Conservation (phyloP, 768 basidiomycete species). For the Suillus discolor region DNA sequence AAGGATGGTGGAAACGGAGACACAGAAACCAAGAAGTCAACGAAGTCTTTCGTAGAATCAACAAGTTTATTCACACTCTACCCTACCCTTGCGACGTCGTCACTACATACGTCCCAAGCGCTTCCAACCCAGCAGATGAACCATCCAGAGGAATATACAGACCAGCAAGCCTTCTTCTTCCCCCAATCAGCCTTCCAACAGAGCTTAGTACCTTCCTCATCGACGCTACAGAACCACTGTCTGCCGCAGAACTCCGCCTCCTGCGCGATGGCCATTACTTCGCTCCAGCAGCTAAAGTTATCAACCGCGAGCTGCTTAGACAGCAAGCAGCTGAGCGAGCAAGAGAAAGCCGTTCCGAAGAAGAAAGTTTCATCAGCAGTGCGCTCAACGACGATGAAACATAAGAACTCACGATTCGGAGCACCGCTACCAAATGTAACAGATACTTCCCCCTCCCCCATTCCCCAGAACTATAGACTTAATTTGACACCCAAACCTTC, state of each 20-base stretch:
- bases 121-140: constrained; percentile 10
- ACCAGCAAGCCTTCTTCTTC: constrained; percentile 13
- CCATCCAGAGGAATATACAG: constrained; percentile 13
- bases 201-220: constrained; percentile 15
- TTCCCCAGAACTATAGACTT: constrained; percentile 8
- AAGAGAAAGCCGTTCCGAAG: not conserved
- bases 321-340: not conserved
- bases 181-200: constrained; percentile 14
- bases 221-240: constrained; percentile 1
- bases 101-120: constrained; percentile 16
- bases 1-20: constrained; percentile 38
- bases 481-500: constrained; percentile 22
- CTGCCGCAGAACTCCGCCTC: not conserved
- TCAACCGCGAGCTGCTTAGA: not conserved
- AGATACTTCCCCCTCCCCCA: too few relatives aligned
- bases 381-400: not conserved
- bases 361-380: not conserved
- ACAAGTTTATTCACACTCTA: not conserved
- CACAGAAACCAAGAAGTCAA: constrained; percentile 33
- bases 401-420: not conserved
- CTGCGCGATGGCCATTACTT: not conserved
- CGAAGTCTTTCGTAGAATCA: constrained; percentile 29
- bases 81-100: not conserved
- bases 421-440: not conserved
- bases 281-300: constrained; percentile 4